Evolutionary conservation across 1,284 basidiomycete genomes (phyloP).

Genomic region (Volvariella volvacea): DNA sequence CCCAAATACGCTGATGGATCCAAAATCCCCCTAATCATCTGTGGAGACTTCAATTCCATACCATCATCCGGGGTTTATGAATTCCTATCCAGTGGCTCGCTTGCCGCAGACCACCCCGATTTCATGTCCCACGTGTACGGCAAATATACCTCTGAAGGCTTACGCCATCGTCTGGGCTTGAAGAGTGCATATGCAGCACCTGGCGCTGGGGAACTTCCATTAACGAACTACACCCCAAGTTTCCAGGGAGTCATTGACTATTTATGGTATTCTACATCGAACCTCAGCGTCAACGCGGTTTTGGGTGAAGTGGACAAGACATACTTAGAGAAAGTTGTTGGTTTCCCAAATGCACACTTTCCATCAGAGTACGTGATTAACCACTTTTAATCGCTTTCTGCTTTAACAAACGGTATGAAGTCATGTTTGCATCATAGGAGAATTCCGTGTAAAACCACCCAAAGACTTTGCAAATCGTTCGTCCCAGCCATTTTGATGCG

Average conservation of each 20-base stretch:
- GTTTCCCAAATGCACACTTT: constrained; percentile 96
- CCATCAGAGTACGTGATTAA: constrained; percentile 80
- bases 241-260: constrained; percentile 89
- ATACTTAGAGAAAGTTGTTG: constrained; percentile 89
- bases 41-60: constrained; percentile 93
- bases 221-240: constrained; percentile 91
- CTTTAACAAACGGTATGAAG: constrained; percentile 26
- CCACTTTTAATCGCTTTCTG: background rate
- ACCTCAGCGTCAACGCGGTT: constrained; percentile 79
- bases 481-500: constrained; percentile 18
- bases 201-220: constrained; percentile 51
- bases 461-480: constrained; percentile 23
- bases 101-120: constrained; percentile 79
- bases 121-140: constrained; percentile 93
- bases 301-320: constrained; percentile 83
- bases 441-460: constrained; percentile 73
- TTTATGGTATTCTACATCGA: constrained; percentile 84
- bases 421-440: constrained; percentile 58
- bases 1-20: constrained; percentile 76
- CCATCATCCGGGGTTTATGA: constrained; percentile 90
- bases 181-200: constrained; percentile 74
- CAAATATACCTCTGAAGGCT: constrained; percentile 85
- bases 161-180: constrained; percentile 75
- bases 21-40: constrained; percentile 89
- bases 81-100: constrained; percentile 72